Conservation (phyloP, 108 stramenopile genomes). For the Schizochytrium sp. region DNA sequence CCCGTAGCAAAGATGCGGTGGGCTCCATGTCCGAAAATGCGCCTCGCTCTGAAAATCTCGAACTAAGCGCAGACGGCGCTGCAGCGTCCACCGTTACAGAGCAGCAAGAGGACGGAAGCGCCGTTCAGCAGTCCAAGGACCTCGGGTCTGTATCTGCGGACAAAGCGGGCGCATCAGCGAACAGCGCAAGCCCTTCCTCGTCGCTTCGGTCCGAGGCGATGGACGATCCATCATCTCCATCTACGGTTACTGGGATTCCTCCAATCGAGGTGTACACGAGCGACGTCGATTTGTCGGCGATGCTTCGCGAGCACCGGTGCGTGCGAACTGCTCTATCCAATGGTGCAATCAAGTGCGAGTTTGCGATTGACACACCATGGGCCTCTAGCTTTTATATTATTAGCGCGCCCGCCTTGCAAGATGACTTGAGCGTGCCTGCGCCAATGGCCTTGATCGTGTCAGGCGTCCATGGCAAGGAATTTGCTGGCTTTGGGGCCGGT, state of each 20-base stretch:
- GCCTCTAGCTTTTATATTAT: neutral
- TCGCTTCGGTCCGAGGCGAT: neutral
- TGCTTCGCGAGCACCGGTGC: neutral
- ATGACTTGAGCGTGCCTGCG: neutral
- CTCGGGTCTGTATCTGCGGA: too few relatives aligned
- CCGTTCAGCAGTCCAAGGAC: too few relatives aligned
- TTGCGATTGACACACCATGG: neutral
- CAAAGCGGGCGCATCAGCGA: too few relatives aligned
- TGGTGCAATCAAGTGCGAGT: neutral
- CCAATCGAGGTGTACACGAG: neutral
- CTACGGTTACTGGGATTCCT: neutral
- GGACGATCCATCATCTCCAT: neutral
- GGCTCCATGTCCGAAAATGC: too few relatives aligned
- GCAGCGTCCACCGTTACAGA: neutral
- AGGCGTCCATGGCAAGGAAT: neutral
- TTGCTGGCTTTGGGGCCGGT: neutral
- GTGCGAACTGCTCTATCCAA: neutral
- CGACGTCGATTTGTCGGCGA: neutral
- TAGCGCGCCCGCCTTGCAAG: neutral
- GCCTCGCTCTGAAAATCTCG: neutral
- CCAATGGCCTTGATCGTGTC: neutral
- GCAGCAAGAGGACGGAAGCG: neutral
- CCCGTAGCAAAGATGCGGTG: too few relatives aligned
- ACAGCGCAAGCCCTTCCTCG: too few relatives aligned
- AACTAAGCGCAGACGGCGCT: neutral